Percentiles rank a stretch among this genome's conserved stretches.
These are phyloP conservation scores for Phytophthora kernoviae DNA, from an alignment of 352 stramenopile genomes.

Conservation along the genomic window DNA sequence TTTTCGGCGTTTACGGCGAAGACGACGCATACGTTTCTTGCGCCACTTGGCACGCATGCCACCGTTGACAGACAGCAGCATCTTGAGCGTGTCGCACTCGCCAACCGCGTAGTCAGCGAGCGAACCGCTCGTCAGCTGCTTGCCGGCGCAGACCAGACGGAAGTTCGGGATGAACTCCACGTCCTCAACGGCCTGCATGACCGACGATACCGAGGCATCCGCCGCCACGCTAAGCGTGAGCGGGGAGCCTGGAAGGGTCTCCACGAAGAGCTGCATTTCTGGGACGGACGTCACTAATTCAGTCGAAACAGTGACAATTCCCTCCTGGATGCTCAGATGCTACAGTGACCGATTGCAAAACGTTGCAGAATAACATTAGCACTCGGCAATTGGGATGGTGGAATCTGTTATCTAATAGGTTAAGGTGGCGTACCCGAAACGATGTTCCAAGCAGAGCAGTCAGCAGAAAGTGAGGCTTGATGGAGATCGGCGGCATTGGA, in stretches of 20 bases:
- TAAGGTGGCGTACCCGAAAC: constrained; percentile 55
- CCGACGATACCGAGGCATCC: constrained; percentile 91
- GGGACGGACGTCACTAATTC: constrained; percentile 13
- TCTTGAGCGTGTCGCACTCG: constrained; percentile 93
- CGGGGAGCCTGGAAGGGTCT: constrained; percentile 85
- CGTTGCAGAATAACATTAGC: constrained; percentile 5
- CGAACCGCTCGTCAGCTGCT: constrained; percentile 78
- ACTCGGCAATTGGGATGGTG: not conserved
- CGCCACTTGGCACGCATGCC: constrained; percentile 98
- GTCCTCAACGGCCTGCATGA: constrained; percentile 95
- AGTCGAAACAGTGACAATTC: constrained; percentile 28
- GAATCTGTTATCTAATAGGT: not conserved
- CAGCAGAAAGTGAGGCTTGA: constrained; percentile 88
- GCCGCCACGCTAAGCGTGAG: constrained; percentile 79
- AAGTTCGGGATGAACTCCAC: constrained; percentile 94
- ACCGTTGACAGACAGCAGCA: constrained; percentile 91
- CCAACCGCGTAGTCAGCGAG: constrained; percentile 92
- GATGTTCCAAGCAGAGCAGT: constrained; percentile 91
- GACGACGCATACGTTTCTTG: constrained; percentile 98
- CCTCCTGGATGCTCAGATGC: constrained; percentile 94
- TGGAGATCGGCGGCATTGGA: not conserved
- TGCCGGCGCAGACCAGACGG: constrained; percentile 89
- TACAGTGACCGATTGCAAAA: constrained; percentile 18
- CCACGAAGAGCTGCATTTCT: constrained; percentile 96
- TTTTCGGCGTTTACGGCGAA: constrained; percentile 98